Evolutionary conservation across 2,329 filamentous ascomycete species (phyloP), one percentile per base, ranked within the genome.

Genomic region (Fonsecaea monophora): DNA sequence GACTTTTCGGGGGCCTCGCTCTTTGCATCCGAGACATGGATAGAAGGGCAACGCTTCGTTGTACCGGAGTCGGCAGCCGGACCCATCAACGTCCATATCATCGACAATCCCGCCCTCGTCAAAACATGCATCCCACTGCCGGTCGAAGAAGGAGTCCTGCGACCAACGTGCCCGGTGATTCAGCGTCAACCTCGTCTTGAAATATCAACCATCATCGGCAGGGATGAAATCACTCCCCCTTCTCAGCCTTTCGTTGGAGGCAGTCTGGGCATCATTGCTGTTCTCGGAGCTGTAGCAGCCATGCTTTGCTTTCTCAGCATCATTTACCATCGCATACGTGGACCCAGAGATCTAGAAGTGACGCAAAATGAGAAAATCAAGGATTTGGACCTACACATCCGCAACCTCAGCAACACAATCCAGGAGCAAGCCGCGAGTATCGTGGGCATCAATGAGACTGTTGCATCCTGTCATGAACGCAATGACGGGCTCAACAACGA

Each of bases 141-240:
- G 13, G 10, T 45, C 18, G 54, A 64, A 13, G 40, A 40, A 37
- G 62, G 15, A 2, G 48, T 64, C 34, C 54, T 60, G 55, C 38
- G 37, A n/a, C 62, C 62, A 8, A 25, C 50, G n/a, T 64, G 62
- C 34, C 62, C 62, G 8, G 62, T 60, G 30, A 35, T 64, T 4
- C 55, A 64, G 25, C 42, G 42, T 8, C 34, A 50, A 34, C 42
- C 55, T 12, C 40, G 42, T 13, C 12, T 60, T 32, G 21, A 60
- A 40, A 21, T 60, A 45, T 7, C 15, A 48, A 32, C 21, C 55
- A 8, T 32, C 21, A 6, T 18, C 40, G n/a, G 40, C 40, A 45
- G 6, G 45, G 13, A 2, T 25, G 45, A 30, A 9, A 21, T 13
- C 45, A 1, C 8, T 50, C 25, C 18, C 12, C 45, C 25, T 2